A percentile compares a stretch with the other conserved stretches of the same genome.
These are phyloP conservation scores for Suhomyces choctaworum DNA, from an alignment of 1,139 yeast species.

Conservation along the genomic window DNA sequence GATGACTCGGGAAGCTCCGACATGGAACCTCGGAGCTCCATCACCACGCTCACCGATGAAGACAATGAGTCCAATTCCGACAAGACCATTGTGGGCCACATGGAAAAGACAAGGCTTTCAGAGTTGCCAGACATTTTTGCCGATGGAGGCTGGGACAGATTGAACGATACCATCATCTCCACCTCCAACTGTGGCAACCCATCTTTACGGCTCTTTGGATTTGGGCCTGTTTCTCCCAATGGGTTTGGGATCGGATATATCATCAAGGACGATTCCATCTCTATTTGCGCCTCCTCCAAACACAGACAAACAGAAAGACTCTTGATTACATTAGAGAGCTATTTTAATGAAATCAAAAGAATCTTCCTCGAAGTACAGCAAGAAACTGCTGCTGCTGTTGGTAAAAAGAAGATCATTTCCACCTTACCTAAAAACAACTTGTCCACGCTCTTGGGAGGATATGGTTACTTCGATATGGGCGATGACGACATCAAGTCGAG, in stretches of 20 bases:
- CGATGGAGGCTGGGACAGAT: conserved; percentile 66
- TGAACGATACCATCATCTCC: conserved; percentile 55
- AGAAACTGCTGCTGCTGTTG: conserved; percentile 9
- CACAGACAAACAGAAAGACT: conserved; percentile 88
- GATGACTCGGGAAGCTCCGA: conserved; percentile 21
- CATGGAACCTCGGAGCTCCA: conserved; percentile 16
- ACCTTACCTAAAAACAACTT: conserved; percentile 15
- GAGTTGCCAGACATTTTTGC: conserved; percentile 57
- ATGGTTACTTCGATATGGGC: conserved; percentile 75
- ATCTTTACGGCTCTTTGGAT: conserved; percentile 80
- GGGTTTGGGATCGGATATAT: conserved; percentile 94
- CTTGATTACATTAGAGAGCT: conserved; percentile 70
- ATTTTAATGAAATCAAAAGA: conserved; percentile 62
- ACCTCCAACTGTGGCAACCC: conserved; percentile 71
- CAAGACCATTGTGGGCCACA: conserved; percentile 20
- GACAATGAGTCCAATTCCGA: conserved; percentile 21
- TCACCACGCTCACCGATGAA: conserved; percentile 21
- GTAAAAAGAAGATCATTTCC: conserved; percentile 1
- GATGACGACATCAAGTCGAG: conserved; percentile 69
- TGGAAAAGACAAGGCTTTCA: conserved; percentile 19
- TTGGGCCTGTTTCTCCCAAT: conserved; percentile 87
- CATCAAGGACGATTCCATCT: conserved; percentile 79
- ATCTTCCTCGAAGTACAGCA: conserved; percentile 48
- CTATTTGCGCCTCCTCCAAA: conserved; percentile 85
- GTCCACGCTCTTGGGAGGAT: conserved; percentile 70